These are phyloP conservation scores for Trichophyton schoenleinii DNA, from an alignment of 2,329 filamentous ascomycete genomes.

Conservation along the genomic window DNA sequence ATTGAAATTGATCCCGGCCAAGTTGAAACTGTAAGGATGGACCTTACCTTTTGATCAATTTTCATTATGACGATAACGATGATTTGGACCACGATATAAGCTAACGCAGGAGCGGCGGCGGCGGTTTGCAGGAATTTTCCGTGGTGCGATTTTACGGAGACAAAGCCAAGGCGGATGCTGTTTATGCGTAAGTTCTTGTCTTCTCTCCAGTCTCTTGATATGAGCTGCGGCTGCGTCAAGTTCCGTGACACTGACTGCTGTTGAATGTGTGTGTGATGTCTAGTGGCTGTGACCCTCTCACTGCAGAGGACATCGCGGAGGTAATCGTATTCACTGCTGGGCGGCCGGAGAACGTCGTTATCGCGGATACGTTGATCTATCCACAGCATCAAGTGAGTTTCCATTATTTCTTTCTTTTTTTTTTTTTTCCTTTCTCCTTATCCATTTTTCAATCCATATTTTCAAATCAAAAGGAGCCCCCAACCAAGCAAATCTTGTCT, in stretches of 20 bases:
- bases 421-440: too few relatives aligned
- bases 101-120: not conserved
- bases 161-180: constrained; percentile 75
- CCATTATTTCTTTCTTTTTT: too few relatives aligned
- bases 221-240: too few relatives aligned
- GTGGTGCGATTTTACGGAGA: constrained; percentile 81
- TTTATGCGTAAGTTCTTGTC: constrained; percentile 55
- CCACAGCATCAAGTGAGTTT: constrained; percentile 71
- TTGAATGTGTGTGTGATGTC: constrained; percentile 2
- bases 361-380: constrained; percentile 77
- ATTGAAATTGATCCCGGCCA: constrained; percentile 87
- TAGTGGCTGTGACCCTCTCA: constrained; percentile 67
- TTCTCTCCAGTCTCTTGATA: not conserved
- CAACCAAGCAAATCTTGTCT: not conserved
- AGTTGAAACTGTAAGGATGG: constrained; percentile 60
- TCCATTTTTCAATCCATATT: too few relatives aligned
- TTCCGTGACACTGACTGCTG: too few relatives aligned
- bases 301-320: constrained; percentile 82
- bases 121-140: constrained; percentile 57
- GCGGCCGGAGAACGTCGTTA: constrained; percentile 75
- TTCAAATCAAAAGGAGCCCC: not conserved
- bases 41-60: not conserved
- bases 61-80: too few relatives aligned
- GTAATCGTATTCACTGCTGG: constrained; percentile 75
- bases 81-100: not conserved